These are phyloP conservation scores for Ascoidea tarda DNA, from an alignment of 805 yeast species.

Conservation along the genomic window DNA sequence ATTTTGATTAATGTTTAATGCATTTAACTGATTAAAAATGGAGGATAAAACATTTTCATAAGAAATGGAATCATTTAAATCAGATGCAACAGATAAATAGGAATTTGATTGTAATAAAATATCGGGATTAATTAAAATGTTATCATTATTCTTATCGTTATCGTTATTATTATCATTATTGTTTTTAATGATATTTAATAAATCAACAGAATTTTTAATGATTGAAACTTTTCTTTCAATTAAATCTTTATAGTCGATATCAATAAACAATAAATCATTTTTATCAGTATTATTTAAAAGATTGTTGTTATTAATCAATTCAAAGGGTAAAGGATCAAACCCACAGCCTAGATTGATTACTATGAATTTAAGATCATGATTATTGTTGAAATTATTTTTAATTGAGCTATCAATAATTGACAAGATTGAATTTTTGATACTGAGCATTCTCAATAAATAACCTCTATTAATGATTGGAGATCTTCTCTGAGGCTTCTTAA, in stretches of 20 bases:
- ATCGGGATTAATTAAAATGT: conserved; percentile 1
- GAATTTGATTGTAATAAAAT: conserved; percentile 21
- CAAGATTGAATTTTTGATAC: conserved; percentile 39
- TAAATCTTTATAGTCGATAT: conserved; percentile 65
- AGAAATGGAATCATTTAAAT: conserved; percentile 32
- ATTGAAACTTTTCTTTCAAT: conserved; percentile 38
- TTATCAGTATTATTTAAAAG: conserved; percentile 16
- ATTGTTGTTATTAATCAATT: conserved; percentile 23
- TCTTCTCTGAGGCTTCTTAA: conserved; percentile 47
- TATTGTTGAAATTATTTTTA: conserved; percentile 7
- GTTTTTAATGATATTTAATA: conserved; percentile 30
- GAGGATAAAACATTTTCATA: conserved; percentile 16
- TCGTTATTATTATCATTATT: conserved; percentile 2
- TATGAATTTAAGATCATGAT: conserved; percentile 17
- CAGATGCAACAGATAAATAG: conserved; percentile 54
- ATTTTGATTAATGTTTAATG: neutral
- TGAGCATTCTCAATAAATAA: conserved; percentile 68
- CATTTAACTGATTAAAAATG: neutral
- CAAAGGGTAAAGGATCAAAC: conserved; percentile 49
- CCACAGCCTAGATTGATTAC: conserved; percentile 74
- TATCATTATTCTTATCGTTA: neutral
- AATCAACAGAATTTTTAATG: conserved; percentile 33
- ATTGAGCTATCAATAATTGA: conserved; percentile 25
- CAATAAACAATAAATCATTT: conserved; percentile 36
- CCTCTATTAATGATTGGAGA: conserved; percentile 77